phyloP scores from a whole-genome alignment of 2,329 filamentous ascomycete genomes.

The Ampelomyces quisqualis region DNA sequence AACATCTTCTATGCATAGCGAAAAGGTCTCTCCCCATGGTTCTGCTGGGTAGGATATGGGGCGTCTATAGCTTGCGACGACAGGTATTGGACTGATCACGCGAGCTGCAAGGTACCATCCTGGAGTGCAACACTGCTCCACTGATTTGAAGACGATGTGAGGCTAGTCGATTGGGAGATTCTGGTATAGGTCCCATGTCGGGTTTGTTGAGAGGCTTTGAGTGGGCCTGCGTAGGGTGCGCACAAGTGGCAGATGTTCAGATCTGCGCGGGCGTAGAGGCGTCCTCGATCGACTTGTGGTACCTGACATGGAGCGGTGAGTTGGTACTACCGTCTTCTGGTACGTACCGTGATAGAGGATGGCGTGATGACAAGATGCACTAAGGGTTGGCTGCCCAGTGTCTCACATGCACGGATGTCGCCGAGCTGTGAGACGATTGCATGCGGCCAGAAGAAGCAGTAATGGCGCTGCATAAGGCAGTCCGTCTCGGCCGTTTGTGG shows the following conservation, averaged over 20 bases:
- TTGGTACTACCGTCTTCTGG: constrained; percentile 19
- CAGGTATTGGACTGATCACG: constrained; percentile 13
- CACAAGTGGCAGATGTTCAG: background rate
- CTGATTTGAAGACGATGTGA: background rate
- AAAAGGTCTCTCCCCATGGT: too few relatives aligned
- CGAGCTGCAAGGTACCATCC: constrained; percentile 24
- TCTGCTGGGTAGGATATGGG: too few relatives aligned
- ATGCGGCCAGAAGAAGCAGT: constrained; percentile 15
- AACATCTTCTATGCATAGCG: too few relatives aligned
- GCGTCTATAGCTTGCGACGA: constrained; percentile 3
- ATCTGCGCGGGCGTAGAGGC: background rate
- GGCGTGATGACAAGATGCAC: constrained; percentile 20
- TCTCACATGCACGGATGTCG: constrained; percentile 22
- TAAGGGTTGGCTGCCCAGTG: constrained; percentile 9
- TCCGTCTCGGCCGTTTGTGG: constrained; percentile 3
- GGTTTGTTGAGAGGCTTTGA: background rate
- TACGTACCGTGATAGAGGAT: constrained; percentile 17
- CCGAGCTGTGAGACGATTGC: constrained; percentile 26
- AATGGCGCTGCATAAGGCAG: constrained; percentile 12
- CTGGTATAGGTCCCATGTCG: too few relatives aligned
- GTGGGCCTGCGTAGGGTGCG: background rate
- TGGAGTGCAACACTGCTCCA: constrained; percentile 13
- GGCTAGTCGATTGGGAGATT: too few relatives aligned
- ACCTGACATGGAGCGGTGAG: constrained; percentile 26
- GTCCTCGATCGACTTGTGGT: constrained; percentile 11